These are phyloP conservation scores for Hericium coralloides DNA, from an alignment of 768 basidiomycete species.

Conservation along the genomic window DNA sequence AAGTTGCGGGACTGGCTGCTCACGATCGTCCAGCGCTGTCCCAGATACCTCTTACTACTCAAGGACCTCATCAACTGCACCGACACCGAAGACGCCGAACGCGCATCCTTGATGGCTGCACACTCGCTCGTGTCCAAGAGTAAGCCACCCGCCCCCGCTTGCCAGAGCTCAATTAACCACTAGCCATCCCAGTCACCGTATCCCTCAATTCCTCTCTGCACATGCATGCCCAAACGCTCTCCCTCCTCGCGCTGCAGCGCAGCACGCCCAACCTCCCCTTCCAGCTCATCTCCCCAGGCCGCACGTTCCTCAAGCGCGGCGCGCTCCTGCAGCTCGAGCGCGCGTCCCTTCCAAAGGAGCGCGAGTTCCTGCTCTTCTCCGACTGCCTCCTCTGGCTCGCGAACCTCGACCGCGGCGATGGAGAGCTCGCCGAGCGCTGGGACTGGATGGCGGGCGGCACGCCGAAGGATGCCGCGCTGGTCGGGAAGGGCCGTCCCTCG, in stretches of 20 bases:
- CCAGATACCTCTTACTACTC: conserved; percentile 75
- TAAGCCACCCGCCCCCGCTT: conserved; percentile 22
- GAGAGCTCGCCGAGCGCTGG: conserved; percentile 12
- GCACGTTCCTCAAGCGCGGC: conserved; percentile 67
- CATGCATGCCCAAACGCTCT: conserved; percentile 67
- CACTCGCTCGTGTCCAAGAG: conserved; percentile 70
- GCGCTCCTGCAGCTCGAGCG: conserved; percentile 47
- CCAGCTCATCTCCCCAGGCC: conserved; percentile 72
- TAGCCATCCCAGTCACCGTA: conserved; percentile 46
- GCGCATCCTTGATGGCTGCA: conserved; percentile 47
- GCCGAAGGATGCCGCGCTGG: background rate
- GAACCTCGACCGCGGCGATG: conserved; percentile 26
- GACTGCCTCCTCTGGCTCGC: conserved; percentile 78
- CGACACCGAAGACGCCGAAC: conserved; percentile 56
- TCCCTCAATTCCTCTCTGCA: conserved; percentile 76
- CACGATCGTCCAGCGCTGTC: conserved; percentile 82
- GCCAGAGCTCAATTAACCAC: background rate
- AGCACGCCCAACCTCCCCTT: conserved; percentile 69
- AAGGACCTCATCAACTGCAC: conserved; percentile 74
- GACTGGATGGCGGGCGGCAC: conserved; percentile 11
- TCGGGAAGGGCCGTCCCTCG: conserved; percentile 1
- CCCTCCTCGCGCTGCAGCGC: conserved; percentile 71
- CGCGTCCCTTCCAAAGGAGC: conserved; percentile 40
- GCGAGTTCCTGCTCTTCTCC: conserved; percentile 75
- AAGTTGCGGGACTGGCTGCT: conserved; percentile 80